Base-by-base conservation (phyloP, 2,329 filamentous ascomycete species). In the Rhynchosporium agropyri region DNA sequence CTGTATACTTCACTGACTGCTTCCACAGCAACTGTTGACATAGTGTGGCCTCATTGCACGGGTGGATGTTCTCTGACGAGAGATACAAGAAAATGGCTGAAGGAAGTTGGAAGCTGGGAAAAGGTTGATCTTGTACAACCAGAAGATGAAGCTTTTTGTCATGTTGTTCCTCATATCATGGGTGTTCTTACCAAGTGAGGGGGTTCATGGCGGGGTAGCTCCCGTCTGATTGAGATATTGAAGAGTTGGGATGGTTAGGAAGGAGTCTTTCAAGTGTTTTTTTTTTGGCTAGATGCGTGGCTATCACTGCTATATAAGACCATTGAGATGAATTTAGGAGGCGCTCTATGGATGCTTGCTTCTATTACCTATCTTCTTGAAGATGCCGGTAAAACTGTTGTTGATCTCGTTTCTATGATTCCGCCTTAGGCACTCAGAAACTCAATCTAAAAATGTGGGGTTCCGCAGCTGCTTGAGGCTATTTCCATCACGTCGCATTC, bases 21-120 rank as follows among this genome's bases (percentile, higher is more conserved):
- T 4, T n/a, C 36, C 12, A n/a, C 29, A 73, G 71, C 66, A 5
- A 26, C 63, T 4, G 29, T 72, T 7, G 64, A 73, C 57, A 13
- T 73, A 1, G 20, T 68, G 13, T 74, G 71, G 71, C 70, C 71
- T 12, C 68, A 71, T 59, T 70, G 69, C 15, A 29, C 71, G 2
- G 71, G 70, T 4, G 71, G 71, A 5, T 73, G 71, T 31, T 67
- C 66, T 3, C 67, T 73, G 33, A 72, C 67, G 1, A 70, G 70
- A 29, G 68, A 74, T 63, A 70, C 70, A 4, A 69, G 63, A 28
- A 68, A 63, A 15, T 69, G 64, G 57, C 46, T 72, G 49, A 69
- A 68, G 43, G 63, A 63, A 31, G 65, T 64, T 10, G 71, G 71
- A 33, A 57, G 58, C 20, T 74, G 72, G 72, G 65, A 54, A n/a